phyloP scores from a whole-genome alignment of 2,329 filamentous ascomycete genomes.

The Tolypocladium pustulatum region DNA sequence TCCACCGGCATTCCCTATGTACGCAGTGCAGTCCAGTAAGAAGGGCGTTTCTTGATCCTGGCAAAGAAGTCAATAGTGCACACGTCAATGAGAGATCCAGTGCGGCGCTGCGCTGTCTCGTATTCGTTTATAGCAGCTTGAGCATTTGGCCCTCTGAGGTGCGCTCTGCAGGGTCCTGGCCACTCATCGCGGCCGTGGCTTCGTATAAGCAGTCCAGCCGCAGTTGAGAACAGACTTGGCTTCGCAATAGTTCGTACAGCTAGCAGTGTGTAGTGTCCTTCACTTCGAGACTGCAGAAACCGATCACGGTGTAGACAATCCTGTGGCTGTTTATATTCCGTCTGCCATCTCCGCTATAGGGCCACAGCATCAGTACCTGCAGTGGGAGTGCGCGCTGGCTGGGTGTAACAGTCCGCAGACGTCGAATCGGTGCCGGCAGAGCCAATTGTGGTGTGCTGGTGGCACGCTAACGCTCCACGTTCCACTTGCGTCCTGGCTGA shows the following conservation, averaged over 20 bases:
- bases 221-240: neutral
- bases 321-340: too few relatives aligned
- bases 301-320: too few relatives aligned
- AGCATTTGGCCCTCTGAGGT: neutral
- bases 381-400: neutral
- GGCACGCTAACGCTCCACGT: neutral
- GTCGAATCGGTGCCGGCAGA: neutral
- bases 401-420: neutral
- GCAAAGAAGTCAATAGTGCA: neutral
- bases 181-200: neutral
- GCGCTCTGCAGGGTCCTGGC: neutral
- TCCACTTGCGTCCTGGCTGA: neutral
- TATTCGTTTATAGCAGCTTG: neutral
- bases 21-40: neutral
- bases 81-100: neutral
- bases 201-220: neutral
- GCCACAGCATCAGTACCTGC: neutral
- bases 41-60: neutral
- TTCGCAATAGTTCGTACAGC: neutral
- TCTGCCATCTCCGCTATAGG: neutral
- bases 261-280: too few relatives aligned
- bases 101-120: neutral
- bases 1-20: neutral
- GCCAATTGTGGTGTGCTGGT: neutral
- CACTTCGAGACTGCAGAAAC: too few relatives aligned